Evolutionary conservation across 495 filamentous ascomycete species (phyloP).

Genomic region (Neurospora sp.): DNA sequence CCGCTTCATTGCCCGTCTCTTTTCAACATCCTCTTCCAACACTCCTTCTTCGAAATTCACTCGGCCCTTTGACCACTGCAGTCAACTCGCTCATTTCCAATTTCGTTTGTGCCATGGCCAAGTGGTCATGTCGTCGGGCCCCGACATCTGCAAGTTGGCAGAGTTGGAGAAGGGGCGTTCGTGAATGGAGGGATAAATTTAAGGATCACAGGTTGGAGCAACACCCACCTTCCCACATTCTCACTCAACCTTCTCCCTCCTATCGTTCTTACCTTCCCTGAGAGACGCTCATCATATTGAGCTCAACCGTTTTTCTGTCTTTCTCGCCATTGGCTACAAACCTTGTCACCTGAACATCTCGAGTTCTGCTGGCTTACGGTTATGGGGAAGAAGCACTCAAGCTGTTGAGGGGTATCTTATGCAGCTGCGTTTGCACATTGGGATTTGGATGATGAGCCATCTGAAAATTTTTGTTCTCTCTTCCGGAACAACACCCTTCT

Average conservation of each 20-base stretch:
- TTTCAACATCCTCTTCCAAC: not conserved
- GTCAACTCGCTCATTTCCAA: not conserved
- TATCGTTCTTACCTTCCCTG: not conserved
- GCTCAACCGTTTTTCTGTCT: not conserved
- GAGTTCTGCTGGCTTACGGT: not conserved
- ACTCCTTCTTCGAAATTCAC: not conserved
- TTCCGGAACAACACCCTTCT: not conserved
- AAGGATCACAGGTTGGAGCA: too few species aligned
- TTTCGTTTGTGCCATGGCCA: not conserved
- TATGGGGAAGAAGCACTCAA: not conserved
- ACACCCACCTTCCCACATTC: not conserved
- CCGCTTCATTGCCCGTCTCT: not conserved
- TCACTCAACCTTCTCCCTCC: not conserved
- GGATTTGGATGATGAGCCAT: not conserved
- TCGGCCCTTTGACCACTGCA: not conserved
- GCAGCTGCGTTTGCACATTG: not conserved
- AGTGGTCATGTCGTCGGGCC: not conserved
- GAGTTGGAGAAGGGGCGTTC: not conserved
- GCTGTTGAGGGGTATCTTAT: not conserved
- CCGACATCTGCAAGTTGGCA: not conserved
- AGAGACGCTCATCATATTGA: too few species aligned
- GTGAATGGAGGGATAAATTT: not conserved
- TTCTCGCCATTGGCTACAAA: not conserved
- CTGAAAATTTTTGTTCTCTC: not conserved
- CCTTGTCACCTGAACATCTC: not conserved